phyloP scores from a whole-genome alignment of 1,139 yeast species.

The Yamadazyma membranifaciens region DNA sequence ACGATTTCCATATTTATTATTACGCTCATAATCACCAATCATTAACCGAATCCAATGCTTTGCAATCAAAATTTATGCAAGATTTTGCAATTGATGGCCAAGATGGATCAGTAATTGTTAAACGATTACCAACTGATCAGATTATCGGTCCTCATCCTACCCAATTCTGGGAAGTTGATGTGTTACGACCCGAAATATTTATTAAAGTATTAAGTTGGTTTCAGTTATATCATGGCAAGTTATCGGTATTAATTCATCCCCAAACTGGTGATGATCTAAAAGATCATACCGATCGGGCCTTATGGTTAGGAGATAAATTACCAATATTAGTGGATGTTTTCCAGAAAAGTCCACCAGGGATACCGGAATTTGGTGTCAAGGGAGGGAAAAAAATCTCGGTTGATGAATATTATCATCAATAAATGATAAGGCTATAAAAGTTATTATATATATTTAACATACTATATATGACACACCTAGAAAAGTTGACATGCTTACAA shows the following conservation, averaged over 20 bases:
- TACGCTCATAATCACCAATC: slow-evolving; percentile 21
- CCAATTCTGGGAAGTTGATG: slow-evolving; percentile 37
- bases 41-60: slow-evolving; percentile 21
- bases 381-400: slow-evolving; percentile 20
- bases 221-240: slow-evolving; percentile 28
- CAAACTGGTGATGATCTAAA: slow-evolving; percentile 29
- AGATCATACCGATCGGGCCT: slow-evolving; percentile 28
- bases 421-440: not conserved
- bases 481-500: slow-evolving; percentile 7
- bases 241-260: slow-evolving; percentile 32
- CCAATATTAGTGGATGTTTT: slow-evolving; percentile 23
- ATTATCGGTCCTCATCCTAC: slow-evolving; percentile 33
- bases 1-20: slow-evolving; percentile 36
- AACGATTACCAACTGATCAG: slow-evolving; percentile 24
- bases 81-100: slow-evolving; percentile 25
- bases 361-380: slow-evolving; percentile 28
- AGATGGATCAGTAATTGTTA: slow-evolving; percentile 31
- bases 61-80: slow-evolving; percentile 21
- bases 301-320: slow-evolving; percentile 30
- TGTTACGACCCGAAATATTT: slow-evolving; percentile 30
- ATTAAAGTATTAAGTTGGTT: slow-evolving; percentile 30
- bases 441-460: too few species aligned
- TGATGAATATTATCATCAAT: slow-evolving; percentile 12
- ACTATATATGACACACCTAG: not conserved
- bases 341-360: slow-evolving; percentile 11